Evolutionary conservation across 2,329 filamentous ascomycete species (phyloP).

Genomic region (Botryotinia globosa): DNA sequence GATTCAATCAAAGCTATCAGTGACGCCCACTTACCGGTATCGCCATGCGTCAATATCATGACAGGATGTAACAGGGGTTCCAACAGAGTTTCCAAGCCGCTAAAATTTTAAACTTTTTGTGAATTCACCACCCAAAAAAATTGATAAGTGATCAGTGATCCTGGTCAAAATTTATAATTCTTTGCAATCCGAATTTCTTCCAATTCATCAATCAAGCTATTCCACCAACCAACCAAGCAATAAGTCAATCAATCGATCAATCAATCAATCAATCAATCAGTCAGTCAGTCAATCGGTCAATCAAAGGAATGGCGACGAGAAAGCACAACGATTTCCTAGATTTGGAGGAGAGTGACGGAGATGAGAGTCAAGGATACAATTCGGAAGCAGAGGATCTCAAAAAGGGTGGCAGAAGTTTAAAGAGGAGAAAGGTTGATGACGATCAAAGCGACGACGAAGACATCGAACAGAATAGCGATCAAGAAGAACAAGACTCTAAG

Average conservation of each 20-base stretch:
- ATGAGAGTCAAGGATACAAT: constrained; percentile 55
- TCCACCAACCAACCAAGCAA: constrained; percentile 5
- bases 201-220: constrained; percentile 15
- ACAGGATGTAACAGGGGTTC: constrained; percentile 11
- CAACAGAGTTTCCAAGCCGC: not conserved
- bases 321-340: constrained; percentile 73
- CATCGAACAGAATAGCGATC: constrained; percentile 34
- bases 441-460: constrained; percentile 43
- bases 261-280: constrained; percentile 12
- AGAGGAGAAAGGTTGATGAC: constrained; percentile 57
- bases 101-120: constrained; percentile 15
- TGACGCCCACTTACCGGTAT: constrained; percentile 6
- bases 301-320: constrained; percentile 59
- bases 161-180: constrained; percentile 1
- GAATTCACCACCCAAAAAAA: not conserved
- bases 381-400: constrained; percentile 64
- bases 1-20: constrained; percentile 12
- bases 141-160: constrained; percentile 3
- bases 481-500: constrained; percentile 38
- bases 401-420: constrained; percentile 59
- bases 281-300: not conserved
- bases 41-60: constrained; percentile 6
- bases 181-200: not conserved
- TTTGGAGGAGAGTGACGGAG: constrained; percentile 56
- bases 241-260: constrained; percentile 11